Evolutionary conservation across 2,329 filamentous ascomycete species (phyloP), one percentile per base, ranked within the genome.

Genomic region (Tolypocladium tropicale): DNA sequence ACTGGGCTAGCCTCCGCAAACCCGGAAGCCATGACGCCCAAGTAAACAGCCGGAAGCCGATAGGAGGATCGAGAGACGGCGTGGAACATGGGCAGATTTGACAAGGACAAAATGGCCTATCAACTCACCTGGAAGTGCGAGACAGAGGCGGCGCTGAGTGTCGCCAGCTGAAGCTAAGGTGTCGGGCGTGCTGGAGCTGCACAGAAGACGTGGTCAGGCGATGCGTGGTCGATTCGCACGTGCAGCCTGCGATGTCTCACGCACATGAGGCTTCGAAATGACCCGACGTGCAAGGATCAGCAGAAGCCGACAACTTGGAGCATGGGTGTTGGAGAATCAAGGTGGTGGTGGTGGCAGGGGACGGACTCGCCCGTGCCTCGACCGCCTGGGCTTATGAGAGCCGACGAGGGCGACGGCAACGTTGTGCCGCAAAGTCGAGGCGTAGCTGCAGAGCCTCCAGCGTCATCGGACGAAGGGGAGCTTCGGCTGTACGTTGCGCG

Each of bases 381-480:
- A n/a, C 25, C 25, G n/a, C n/a, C 28, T n/a, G 4, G 28, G 18
- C 46, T 7, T 9, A 21, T 49, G 46, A 21, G 28, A 18, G 28
- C 25, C 21, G 46, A 49, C 18, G 46, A 32, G 46, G 7, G 28
- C 28, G 46, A 33, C 30, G 10, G 46, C 46, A 50, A 50, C 46
- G 46, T 50, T 50, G 46, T 49, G 21, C 46, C 46, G 43, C 43
- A 18, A 46, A 46, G 43, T 28, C 21, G 23, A 28, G 10, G n/a
- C 2, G 23, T 14, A 25, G 21, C 41, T 25, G 0, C n/a, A n/a
- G n/a, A n/a, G n/a, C n/a, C n/a, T n/a, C n/a, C n/a, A n/a, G n/a
- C n/a, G n/a, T n/a, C n/a, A n/a, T 53, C 51, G 51, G 51, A 39
- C 51, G 51, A 53, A 53, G n/a, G 51, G 51, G 51, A 53, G 50